Conservation (phyloP, 2,329 filamentous ascomycete species). For the Talaromyces islandicus region DNA sequence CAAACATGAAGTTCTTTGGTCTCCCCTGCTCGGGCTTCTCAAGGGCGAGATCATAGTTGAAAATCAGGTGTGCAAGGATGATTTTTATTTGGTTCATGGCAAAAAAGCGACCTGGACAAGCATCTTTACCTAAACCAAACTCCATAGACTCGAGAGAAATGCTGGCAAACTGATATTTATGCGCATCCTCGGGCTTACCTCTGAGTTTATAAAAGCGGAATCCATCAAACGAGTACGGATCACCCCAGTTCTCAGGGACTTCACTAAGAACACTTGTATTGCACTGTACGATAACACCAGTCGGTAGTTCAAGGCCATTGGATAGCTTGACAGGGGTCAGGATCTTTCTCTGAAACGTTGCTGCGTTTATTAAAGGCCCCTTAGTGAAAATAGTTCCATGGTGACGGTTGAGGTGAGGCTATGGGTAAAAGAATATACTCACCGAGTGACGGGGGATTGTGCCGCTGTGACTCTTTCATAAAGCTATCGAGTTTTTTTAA, state of each 20-base stretch:
- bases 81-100: constrained; percentile 22
- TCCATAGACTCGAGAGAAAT: constrained; percentile 3
- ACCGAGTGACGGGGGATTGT: constrained; percentile 4
- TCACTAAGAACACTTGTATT: constrained; percentile 2
- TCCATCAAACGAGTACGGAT: constrained; percentile 1
- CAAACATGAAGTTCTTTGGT: constrained; percentile 7
- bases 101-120: constrained; percentile 28
- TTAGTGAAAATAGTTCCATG: no score
- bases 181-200: background rate
- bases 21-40: constrained; percentile 1
- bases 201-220: constrained; percentile 6
- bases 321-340: constrained; percentile 3
- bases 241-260: background rate
- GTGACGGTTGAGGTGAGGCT: no score
- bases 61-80: constrained; percentile 20
- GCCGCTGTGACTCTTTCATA: constrained; percentile 3
- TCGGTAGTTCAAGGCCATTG: constrained; percentile 2
- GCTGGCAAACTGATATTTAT: constrained; percentile 4
- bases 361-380: background rate
- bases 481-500: constrained; percentile 4
- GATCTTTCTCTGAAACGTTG: constrained; percentile 2
- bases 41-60: constrained; percentile 21
- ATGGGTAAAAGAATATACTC: background rate
- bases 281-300: constrained; percentile 2
- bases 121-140: constrained; percentile 49